Base-by-base conservation (phyloP, 2,329 filamentous ascomycete species). In the Ascochyta pisi region DNA sequence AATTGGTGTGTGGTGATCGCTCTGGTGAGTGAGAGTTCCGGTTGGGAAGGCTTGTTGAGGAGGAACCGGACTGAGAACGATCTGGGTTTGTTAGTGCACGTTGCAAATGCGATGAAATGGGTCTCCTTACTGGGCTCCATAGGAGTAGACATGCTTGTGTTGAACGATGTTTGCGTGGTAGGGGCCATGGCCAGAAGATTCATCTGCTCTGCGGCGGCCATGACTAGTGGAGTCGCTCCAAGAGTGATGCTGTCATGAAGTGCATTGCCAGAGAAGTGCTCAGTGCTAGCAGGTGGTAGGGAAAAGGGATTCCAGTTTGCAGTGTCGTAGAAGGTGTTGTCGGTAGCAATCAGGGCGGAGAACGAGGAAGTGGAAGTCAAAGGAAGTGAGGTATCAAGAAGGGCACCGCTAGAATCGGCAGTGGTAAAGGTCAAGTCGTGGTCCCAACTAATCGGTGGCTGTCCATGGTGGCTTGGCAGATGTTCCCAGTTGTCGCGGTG, bases 371-470 rank as follows among this genome's bases (percentile, higher is more conserved):
- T 60, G 39, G 66, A 60, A 52, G 66, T 60, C 50, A 66, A 56
- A 29, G 66, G 54, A 43, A 67, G 55, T 60, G 61, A 56, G 27
- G 67, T 57, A 40, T 63, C 63, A 35, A 66, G 37, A 50, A 61
- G 55, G 49, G 62, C 34, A 48, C 50, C 60, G 55, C 50, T 58
- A 41, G 58, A 56, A 55, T 68, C 64, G 54, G 64, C 54, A 44
- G 62, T 54, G n/a, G 68, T 62, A 29, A 66, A 71, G n/a, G 63
- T 65, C 16, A 69, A 50, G 37, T 66, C 50, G 7, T 62, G 62
- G 54, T 73, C 66, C 67, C 67, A 71, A 58, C 65, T 67, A 70
- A 63, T 64, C 57, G 56, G 58, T 44, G 54, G 60, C 41, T 42
- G 59, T 56, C 64, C 67, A 70, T 57, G 68, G 65, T 58, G 66